phyloP scores from a whole-genome alignment of 345 rosid genomes.

The Psidium guajava region DNA sequence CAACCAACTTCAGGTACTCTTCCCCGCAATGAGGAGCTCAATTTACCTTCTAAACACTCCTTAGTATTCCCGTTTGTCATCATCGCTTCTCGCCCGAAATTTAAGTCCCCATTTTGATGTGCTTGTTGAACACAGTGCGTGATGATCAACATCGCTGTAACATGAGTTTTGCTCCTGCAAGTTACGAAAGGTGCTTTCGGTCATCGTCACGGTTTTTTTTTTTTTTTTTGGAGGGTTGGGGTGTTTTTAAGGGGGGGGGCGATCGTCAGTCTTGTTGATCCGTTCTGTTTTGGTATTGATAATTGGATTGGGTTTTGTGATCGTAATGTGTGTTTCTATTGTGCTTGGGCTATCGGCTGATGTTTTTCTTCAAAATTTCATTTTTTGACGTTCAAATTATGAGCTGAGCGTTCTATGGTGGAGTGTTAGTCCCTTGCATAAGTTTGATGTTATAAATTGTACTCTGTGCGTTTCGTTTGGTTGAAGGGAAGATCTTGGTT shows the following conservation, averaged over 20 bases:
- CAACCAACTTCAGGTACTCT: constrained; percentile 38
- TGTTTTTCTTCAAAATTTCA: background rate
- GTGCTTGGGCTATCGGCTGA: background rate
- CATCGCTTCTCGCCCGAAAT: background rate
- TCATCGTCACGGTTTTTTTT: background rate
- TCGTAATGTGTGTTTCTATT: background rate
- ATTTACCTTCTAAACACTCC: background rate
- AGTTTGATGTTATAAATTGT: background rate
- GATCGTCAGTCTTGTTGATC: background rate
- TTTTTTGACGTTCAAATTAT: background rate
- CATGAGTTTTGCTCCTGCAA: background rate
- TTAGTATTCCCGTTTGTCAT: background rate
- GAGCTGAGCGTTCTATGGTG: background rate
- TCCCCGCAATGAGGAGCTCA: background rate
- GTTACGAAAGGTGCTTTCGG: background rate
- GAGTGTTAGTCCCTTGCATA: background rate
- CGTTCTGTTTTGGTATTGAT: background rate
- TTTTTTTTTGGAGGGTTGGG: too few species aligned
- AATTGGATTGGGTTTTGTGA: background rate
- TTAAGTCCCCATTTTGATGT: background rate
- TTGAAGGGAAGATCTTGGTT: background rate
- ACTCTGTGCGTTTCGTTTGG: background rate
- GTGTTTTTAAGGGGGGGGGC: background rate
- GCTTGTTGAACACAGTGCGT: background rate
- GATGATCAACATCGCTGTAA: background rate